Evolutionary conservation across 495 filamentous ascomycete genomes (phyloP), one percentile per base, ranked within the genome.

Genomic region (Neurospora terricola): DNA sequence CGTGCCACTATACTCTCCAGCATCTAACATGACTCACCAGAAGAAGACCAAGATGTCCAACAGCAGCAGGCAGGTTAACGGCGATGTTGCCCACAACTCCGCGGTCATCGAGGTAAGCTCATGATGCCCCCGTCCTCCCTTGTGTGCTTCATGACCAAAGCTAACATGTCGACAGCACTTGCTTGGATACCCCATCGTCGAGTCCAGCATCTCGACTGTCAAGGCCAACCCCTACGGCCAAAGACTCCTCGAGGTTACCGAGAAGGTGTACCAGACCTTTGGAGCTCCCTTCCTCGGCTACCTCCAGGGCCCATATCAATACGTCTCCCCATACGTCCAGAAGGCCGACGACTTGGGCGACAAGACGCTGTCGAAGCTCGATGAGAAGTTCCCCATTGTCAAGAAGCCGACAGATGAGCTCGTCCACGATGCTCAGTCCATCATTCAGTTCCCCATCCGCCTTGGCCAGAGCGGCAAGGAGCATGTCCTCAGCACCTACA

Each of bases 321-420:
- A 91, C 79, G 86, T 96, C 71, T 88, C 89, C 23, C 95, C 96
- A 2, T 97, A 97, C 82, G 85, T 97, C 70, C 84, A 87, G 80
- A 91, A 90, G 78, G 94, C 90, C 77, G 96, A 99, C 75, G 81
- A 87, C 73, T 82, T 97, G 68, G 96, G 92, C 76, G 90, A 94
- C 82, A 83, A 86, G 76, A 88, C 91, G 18, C 87, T 99, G 74
- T 85, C 77, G 72, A 89, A 88, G 76, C 88, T 98, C 75, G 96
- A 98, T 73, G 79, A 86, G 71, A 89, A 84, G 73, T 93, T 97
- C 84, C 96, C 96, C 37, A 87, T 92, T 77, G 89, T 99, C 76
- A 97, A 93, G 85, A 91, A 97, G 81, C 90, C 94, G 27, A 94
- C 93, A 11, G 82, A 89, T 45, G 92, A 92, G 80, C 86, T 99